These are phyloP conservation scores for Suhomyces ambrosiae DNA, from an alignment of 1,139 yeast species.

Conservation along the genomic window DNA sequence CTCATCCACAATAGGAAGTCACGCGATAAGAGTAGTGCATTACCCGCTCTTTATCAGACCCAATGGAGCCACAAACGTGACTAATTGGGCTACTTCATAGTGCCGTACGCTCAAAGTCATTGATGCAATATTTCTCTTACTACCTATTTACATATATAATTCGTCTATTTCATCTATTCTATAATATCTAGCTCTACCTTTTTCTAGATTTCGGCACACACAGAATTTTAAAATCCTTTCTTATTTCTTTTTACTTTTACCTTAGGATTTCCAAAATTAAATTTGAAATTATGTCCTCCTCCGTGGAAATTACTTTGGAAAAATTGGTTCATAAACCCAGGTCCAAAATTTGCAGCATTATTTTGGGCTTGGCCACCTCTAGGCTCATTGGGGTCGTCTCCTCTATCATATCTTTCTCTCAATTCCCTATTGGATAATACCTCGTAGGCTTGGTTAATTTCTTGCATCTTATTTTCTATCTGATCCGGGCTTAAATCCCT, in stretches of 20 bases:
- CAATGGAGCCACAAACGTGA: neutral
- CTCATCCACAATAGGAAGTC: neutral
- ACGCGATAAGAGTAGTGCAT: neutral
- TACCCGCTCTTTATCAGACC: neutral
- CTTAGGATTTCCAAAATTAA: slow-evolving; percentile 7
- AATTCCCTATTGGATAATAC: slow-evolving; percentile 68
- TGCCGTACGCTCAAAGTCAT: neutral
- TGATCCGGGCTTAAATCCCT: slow-evolving; percentile 68
- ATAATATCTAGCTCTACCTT: neutral
- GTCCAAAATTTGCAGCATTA: slow-evolving; percentile 12
- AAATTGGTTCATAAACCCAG: slow-evolving; percentile 13
- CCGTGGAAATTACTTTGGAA: slow-evolving; percentile 13
- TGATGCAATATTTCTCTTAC: no score
- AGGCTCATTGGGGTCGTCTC: slow-evolving; percentile 59
- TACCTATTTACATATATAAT: no score
- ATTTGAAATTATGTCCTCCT: slow-evolving; percentile 10
- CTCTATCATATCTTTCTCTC: slow-evolving; percentile 65
- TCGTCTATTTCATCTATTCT: neutral
- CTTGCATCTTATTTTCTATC: slow-evolving; percentile 84
- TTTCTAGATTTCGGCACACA: no score
- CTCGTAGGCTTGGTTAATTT: slow-evolving; percentile 91
- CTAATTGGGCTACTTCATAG: neutral
- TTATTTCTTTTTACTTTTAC: slow-evolving; percentile 6
- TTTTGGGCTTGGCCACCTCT: slow-evolving; percentile 13
- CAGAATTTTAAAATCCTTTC: slow-evolving; percentile 1